Conservation (phyloP, 306 rosid genomes). For the Datisca glomerata region DNA sequence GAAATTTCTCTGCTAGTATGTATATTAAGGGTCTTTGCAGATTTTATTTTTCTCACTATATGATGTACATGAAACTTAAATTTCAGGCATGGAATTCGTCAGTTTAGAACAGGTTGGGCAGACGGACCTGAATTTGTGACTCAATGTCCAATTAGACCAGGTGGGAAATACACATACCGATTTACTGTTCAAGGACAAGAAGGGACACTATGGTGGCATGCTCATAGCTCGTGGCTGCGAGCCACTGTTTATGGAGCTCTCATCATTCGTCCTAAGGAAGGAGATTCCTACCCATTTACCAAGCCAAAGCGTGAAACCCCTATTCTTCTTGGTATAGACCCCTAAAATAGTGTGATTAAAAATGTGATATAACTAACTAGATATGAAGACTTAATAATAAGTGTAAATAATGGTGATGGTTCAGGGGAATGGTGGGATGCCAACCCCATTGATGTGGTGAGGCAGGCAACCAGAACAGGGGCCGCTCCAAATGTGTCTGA, state of each 20-base stretch:
- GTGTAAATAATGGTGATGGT: not conserved
- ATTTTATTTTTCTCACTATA: no score
- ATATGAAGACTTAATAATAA: no score
- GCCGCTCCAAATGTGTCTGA: slow-evolving; percentile 69
- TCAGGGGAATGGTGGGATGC: slow-evolving; percentile 97
- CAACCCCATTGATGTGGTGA: slow-evolving; percentile 67
- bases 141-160: slow-evolving; percentile 90
- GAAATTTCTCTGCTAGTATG: no score
- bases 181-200: slow-evolving; percentile 77
- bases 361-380: slow-evolving; percentile 3
- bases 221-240: slow-evolving; percentile 95
- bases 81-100: slow-evolving; percentile 81
- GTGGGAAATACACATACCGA: slow-evolving; percentile 67
- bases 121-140: slow-evolving; percentile 96
- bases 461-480: slow-evolving; percentile 56
- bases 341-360: slow-evolving; percentile 4
- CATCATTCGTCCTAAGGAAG: slow-evolving; percentile 60
- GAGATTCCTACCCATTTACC: slow-evolving; percentile 60
- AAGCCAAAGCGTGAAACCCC: slow-evolving; percentile 54
- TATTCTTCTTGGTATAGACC: slow-evolving; percentile 51
- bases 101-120: slow-evolving; percentile 87
- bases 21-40: no score
- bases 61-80: no score
- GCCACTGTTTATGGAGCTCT: slow-evolving; percentile 87
- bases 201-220: slow-evolving; percentile 99